Conservation (phyloP, 1,139 yeast species). For the Taiozyma sp. region DNA sequence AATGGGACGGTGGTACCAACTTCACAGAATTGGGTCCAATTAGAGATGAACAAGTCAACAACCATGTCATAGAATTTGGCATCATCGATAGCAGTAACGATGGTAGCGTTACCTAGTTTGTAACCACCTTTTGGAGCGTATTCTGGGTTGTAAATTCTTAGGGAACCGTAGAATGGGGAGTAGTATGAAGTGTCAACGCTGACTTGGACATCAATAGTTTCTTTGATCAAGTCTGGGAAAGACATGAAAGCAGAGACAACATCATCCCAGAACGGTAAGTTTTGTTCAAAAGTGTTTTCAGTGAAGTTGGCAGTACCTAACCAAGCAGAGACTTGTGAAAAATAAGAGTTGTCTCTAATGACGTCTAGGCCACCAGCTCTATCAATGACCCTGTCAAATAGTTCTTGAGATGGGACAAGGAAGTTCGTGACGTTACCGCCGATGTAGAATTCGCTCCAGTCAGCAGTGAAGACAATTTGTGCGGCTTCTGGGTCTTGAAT, state of each 20-base stretch:
- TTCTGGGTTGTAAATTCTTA: constrained; percentile 33
- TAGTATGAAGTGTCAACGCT: constrained; percentile 36
- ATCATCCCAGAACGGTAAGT: constrained; percentile 39
- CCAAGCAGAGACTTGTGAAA: constrained; percentile 25
- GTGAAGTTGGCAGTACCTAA: constrained; percentile 33
- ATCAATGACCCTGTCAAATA: constrained; percentile 31
- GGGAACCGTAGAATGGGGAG: constrained; percentile 37
- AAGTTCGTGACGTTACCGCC: constrained; percentile 40
- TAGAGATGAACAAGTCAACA: constrained; percentile 29
- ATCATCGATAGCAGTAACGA: constrained; percentile 29
- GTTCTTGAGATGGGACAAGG: constrained; percentile 33
- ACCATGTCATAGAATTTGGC: constrained; percentile 28
- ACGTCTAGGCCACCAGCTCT: constrained; percentile 29
- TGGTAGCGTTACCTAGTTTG: constrained; percentile 33
- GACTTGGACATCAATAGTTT: constrained; percentile 26
- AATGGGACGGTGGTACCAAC: constrained; percentile 5
- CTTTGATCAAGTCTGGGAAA: constrained; percentile 30
- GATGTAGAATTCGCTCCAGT: constrained; percentile 33
- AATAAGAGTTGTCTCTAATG: constrained; percentile 26
- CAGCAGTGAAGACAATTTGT: constrained; percentile 35
- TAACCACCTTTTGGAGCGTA: constrained; percentile 30
- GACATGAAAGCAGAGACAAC: constrained; percentile 34
- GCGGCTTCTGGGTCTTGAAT: constrained; percentile 43
- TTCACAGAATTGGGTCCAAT: constrained; percentile 34
- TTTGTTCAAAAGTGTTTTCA: constrained; percentile 27